Base-by-base conservation (phyloP, 768 basidiomycete species). In the Tubosaeta sp. region DNA sequence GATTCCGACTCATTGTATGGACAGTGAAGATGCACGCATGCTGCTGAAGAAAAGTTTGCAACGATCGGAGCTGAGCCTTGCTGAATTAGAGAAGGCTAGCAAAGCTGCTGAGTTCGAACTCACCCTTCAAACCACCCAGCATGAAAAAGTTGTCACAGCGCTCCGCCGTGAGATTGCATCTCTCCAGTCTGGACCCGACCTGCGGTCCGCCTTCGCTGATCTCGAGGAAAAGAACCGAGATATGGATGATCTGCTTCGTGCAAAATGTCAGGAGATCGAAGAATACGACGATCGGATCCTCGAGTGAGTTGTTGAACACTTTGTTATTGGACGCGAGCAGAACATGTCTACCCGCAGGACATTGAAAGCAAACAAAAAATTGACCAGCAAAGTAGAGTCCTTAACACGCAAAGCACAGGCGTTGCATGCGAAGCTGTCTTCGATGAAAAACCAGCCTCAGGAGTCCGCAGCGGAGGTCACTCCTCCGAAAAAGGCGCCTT, bases 241-340 rank as follows among this genome's bases (percentile, higher is more conserved):
- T 64, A 85, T 90, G 83, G 89, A 91, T 58, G 81, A 83, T 42
- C 71, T 88, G 41, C 70, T 91, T 41, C 76, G 76, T 51, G 73
- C 69, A 39, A 91, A 90, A 67, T 87, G 84, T 54, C 67, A 75
- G 13, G 89, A 91, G 70, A 88, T 91, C 51, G 89, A 91, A 63
- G 87, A 86, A 59, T 88, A 91, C 51, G 89, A 92, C 59, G 90
- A 92, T 62, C 81, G 81, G 33, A 81, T 83, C 47, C 80, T 91
- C 54, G 86, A 85, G 89, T 91, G 69, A 59, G 55, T 56, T 27
- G 10, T 35, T 26, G 41, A n/a, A 9, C 22, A 16, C 19, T 55
- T 51, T 14, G 16, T 51, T 46, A 46, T 37, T 45, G 46, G 45
- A 59, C 26, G 48, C 39, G 44, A 26, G 34, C 38, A 42, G 39